Percentiles rank a stretch among this genome's conserved stretches.
phyloP scores from a whole-genome alignment of 176 grass and related monocot genomes.

The Aegilops umbellulata region DNA sequence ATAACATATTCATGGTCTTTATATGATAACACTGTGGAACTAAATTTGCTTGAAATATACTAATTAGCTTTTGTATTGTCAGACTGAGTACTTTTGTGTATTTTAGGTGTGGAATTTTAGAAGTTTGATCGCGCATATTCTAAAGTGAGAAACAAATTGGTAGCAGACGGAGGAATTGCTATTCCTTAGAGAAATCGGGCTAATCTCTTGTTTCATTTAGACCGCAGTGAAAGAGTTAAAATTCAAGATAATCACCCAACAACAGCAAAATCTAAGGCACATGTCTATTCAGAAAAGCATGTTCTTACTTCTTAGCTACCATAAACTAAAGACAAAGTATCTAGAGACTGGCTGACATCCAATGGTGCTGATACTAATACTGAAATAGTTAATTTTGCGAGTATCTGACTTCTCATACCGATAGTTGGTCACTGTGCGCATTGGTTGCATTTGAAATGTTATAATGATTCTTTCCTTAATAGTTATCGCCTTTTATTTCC shows the following conservation, averaged over 20 bases:
- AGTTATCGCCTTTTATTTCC: not conserved
- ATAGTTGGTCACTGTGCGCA: not conserved
- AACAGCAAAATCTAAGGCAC: not conserved
- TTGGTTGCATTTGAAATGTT: slow-evolving; percentile 26
- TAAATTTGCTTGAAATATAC: not conserved
- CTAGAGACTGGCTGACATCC: not conserved
- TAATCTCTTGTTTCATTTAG: slow-evolving; percentile 8
- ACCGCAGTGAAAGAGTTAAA: not conserved
- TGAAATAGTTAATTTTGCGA: not conserved
- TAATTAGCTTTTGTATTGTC: not conserved
- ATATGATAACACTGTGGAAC: not conserved
- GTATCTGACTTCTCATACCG: not conserved
- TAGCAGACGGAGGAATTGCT: not conserved
- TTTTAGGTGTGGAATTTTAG: slow-evolving; percentile 4
- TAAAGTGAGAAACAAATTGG: not conserved
- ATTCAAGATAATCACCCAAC: not conserved
- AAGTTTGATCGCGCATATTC: not conserved
- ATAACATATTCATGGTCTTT: not conserved
- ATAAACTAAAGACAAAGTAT: not conserved
- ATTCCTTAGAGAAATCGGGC: not conserved
- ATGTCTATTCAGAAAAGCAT: slow-evolving; percentile 10
- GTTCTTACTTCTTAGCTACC: slow-evolving; percentile 7
- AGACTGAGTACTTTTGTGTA: not conserved
- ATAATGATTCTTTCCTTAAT: slow-evolving; percentile 12
- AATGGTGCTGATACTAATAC: not conserved